A percentile compares a stretch with the other conserved stretches of the same genome.
phyloP scores from a whole-genome alignment of 169 alveolate species.

The Perkinsus marinus region DNA sequence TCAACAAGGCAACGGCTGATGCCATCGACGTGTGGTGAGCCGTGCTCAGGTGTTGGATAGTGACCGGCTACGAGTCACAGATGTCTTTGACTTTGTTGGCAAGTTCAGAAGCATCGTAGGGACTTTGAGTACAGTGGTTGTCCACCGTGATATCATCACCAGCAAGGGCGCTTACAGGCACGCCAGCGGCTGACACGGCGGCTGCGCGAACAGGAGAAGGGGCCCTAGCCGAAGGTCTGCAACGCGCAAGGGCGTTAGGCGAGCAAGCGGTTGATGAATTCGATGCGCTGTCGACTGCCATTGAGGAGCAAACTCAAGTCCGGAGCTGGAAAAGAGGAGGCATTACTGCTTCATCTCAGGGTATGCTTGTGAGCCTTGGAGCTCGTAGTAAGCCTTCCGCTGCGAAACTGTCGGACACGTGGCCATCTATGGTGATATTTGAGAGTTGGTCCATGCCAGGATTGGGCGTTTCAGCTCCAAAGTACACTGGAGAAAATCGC shows the following conservation, averaged over 20 bases:
- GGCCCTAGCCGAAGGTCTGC: not conserved
- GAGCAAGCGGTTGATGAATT: not conserved
- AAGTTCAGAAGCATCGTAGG: not conserved
- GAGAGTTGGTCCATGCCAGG: no score
- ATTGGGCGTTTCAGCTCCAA: not conserved
- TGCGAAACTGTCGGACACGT: not conserved
- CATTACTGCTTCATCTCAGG: not conserved
- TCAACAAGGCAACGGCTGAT: not conserved
- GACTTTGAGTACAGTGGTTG: not conserved
- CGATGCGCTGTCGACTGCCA: not conserved
- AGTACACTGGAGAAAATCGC: not conserved
- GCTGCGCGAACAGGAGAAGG: not conserved
- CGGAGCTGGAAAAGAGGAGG: not conserved
- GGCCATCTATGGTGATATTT: not conserved
- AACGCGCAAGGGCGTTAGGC: not conserved
- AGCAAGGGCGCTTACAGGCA: no score
- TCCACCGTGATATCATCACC: not conserved
- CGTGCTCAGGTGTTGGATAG: not conserved
- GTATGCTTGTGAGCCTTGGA: not conserved
- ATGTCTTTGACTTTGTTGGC: not conserved
- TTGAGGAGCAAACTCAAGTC: not conserved
- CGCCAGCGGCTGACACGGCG: not conserved
- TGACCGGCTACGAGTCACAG: not conserved
- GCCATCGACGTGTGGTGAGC: not conserved
- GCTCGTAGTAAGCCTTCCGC: not conserved